Percentiles rank a stretch among this genome's conserved stretches.
phyloP scores from a whole-genome alignment of 2,329 filamentous ascomycete genomes.

The Epichloe glyceriae region DNA sequence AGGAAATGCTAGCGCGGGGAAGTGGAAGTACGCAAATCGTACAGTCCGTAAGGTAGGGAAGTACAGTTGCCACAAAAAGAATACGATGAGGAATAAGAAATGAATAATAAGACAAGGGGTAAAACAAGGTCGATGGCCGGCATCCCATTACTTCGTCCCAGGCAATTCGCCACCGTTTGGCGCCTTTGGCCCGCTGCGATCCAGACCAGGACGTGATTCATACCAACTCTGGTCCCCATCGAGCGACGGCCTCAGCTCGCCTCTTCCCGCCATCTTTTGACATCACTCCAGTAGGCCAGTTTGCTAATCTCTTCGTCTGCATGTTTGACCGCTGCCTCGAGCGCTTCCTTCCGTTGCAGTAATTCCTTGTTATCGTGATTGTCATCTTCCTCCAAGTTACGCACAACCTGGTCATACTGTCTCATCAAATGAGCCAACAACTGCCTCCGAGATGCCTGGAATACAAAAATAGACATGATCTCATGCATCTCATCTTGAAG shows the following conservation, averaged over 20 bases:
- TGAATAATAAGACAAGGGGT: not conserved
- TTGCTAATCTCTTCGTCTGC: conserved; percentile 70
- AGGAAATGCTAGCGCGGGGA: not conserved
- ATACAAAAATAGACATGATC: conserved; percentile 78
- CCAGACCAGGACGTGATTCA: conserved; percentile 36
- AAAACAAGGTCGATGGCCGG: not conserved
- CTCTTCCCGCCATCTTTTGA: conserved; percentile 52
- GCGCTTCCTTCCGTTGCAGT: conserved; percentile 43
- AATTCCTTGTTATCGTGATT: conserved; percentile 19
- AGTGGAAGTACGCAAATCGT: not conserved
- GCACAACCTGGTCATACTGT: conserved; percentile 32
- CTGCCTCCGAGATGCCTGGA: conserved; percentile 72
- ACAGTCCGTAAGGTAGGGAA: not conserved
- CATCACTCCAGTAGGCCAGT: conserved; percentile 80
- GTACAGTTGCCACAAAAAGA: not conserved
- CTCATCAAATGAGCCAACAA: conserved; percentile 58
- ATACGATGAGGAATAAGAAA: not conserved
- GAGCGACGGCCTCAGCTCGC: conserved; percentile 32
- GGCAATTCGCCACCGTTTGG: conserved; percentile 16
- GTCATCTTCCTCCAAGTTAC: conserved; percentile 25
- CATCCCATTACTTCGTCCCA: not conserved
- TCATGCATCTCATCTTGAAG: conserved; percentile 67
- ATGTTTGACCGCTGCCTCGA: conserved; percentile 61
- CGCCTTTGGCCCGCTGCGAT: conserved; percentile 36
- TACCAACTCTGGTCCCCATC: conserved; percentile 24